These are phyloP conservation scores for Zymoseptoria tritici DNA, from an alignment of 2,329 filamentous ascomycete genomes.

Conservation along the genomic window DNA sequence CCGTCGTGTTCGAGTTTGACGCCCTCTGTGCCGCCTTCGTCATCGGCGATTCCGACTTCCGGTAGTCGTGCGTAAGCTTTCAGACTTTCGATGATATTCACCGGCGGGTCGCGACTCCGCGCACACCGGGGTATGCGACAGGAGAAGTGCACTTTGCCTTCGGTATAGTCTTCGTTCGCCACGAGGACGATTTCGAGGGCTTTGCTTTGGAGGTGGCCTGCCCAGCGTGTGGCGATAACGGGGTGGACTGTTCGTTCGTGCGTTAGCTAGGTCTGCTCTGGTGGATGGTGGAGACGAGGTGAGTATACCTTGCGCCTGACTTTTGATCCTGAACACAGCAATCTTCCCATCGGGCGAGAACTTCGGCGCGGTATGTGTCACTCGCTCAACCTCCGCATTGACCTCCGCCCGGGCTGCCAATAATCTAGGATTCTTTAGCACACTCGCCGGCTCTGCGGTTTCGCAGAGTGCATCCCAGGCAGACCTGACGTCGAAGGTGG, in stretches of 20 bases:
- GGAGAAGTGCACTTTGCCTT: conserved; percentile 59
- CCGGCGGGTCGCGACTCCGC: conserved; percentile 45
- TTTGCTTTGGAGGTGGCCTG: conserved; percentile 51
- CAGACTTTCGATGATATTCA: conserved; percentile 57
- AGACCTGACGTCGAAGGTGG: conserved; percentile 51
- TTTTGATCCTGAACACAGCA: conserved; percentile 56
- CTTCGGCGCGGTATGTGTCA: conserved; percentile 54
- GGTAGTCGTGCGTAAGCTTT: conserved; percentile 42
- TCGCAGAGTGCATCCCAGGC: conserved; percentile 54
- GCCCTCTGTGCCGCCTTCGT: conserved; percentile 29
- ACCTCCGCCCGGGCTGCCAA: conserved; percentile 52
- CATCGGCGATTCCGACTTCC: conserved; percentile 21
- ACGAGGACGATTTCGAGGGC: conserved; percentile 58
- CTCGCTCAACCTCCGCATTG: conserved; percentile 53
- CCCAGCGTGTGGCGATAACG: conserved; percentile 61
- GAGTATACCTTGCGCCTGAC: conserved; percentile 44
- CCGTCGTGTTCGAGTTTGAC: background rate
- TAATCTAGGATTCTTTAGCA: conserved; percentile 45
- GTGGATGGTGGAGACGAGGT: background rate
- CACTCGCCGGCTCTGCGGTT: conserved; percentile 44
- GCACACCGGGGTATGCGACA: conserved; percentile 56
- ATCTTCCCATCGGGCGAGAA: conserved; percentile 57
- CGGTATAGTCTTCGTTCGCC: conserved; percentile 59
- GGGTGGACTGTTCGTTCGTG: conserved; percentile 46
- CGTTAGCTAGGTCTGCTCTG: background rate